phyloP scores from a whole-genome alignment of 208 protist genomes.

The Trypanosoma grayi region DNA sequence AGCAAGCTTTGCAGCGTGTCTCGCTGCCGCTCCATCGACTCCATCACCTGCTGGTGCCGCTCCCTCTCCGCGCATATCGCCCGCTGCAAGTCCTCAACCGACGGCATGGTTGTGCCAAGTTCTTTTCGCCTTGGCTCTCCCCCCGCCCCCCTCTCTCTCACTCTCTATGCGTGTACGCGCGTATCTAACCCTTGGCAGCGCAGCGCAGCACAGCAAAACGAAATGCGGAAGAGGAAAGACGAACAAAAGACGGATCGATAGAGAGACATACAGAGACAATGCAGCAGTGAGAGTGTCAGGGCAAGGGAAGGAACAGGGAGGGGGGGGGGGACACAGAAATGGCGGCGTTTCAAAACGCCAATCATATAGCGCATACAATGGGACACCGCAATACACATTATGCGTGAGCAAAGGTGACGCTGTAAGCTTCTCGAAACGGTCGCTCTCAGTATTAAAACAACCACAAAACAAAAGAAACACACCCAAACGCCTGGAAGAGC shows the following conservation, averaged over 20 bases:
- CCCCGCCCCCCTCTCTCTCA: not conserved
- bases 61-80: slow-evolving; percentile 29
- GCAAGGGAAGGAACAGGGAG: not conserved
- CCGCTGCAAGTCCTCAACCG: slow-evolving; percentile 26
- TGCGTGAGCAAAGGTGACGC: too few species aligned
- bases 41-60: slow-evolving; percentile 35
- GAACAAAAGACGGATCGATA: not conserved
- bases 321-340: not conserved
- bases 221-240: not conserved
- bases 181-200: not conserved
- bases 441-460: too few species aligned
- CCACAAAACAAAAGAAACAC: too few species aligned
- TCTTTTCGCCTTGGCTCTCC: not conserved
- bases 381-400: too few species aligned
- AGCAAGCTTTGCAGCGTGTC: slow-evolving; percentile 33
- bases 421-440: too few species aligned
- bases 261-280: not conserved
- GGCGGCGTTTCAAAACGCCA: too few species aligned
- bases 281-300: not conserved
- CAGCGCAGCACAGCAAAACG: not conserved
- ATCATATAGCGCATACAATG: too few species aligned
- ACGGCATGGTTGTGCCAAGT: slow-evolving; percentile 4
- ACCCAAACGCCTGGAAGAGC: too few species aligned
- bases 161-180: not conserved
- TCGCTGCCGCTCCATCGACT: slow-evolving; percentile 23